Evolutionary conservation across 2,329 filamentous ascomycete genomes (phyloP).

Genomic region (Colletotrichum theobromicola): DNA sequence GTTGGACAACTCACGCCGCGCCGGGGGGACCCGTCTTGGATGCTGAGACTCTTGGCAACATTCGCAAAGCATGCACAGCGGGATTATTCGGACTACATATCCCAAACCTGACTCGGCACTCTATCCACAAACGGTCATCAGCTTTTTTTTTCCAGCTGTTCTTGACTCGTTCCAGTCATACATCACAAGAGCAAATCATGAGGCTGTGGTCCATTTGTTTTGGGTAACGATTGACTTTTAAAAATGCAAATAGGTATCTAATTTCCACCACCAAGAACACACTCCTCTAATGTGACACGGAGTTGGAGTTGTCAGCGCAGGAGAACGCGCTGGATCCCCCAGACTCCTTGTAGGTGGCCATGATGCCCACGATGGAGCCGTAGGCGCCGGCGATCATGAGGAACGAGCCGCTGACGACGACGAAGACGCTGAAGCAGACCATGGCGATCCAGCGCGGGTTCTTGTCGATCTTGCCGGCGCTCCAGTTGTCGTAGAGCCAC

Average conservation of each 20-base stretch:
- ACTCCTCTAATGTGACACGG: conserved; percentile 1
- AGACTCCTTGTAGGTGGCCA: conserved; percentile 36
- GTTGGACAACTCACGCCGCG: background rate
- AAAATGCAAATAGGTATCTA: background rate
- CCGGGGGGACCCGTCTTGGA: background rate
- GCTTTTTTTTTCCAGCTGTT: background rate
- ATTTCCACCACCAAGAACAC: background rate
- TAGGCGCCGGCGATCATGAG: conserved; percentile 50
- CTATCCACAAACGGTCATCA: background rate
- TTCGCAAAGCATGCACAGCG: background rate
- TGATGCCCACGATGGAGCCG: conserved; percentile 44
- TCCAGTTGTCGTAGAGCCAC: conserved; percentile 50
- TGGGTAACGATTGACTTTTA: background rate
- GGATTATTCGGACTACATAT: background rate
- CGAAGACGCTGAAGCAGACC: conserved; percentile 28
- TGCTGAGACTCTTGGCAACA: background rate
- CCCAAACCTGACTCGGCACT: background rate
- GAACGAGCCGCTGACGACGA: conserved; percentile 42
- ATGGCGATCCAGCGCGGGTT: conserved; percentile 19
- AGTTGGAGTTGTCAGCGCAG: conserved; percentile 48
- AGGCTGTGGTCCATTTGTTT: background rate
- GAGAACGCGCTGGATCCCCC: conserved; percentile 44
- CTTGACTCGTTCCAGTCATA: background rate
- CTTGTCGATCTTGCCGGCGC: conserved; percentile 21
- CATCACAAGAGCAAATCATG: too few species aligned